These are phyloP conservation scores for Fraxinus angustifolia DNA, from an alignment of 305 asterid species.

Conservation along the genomic window DNA sequence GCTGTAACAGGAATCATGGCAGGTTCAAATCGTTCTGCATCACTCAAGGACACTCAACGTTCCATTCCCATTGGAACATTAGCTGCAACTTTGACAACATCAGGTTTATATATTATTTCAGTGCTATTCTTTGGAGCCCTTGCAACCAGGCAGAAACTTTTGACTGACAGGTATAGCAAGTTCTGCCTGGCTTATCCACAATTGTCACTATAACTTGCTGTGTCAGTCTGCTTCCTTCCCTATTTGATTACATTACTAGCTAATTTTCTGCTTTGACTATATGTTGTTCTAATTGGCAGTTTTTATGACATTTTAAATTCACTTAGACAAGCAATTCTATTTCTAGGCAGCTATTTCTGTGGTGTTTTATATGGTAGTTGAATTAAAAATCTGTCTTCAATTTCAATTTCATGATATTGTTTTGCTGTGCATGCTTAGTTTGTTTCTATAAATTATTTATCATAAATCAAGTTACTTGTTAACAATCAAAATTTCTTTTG, in stretches of 20 bases:
- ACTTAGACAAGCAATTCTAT: not conserved
- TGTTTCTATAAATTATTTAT: not conserved
- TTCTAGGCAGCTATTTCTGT: not conserved
- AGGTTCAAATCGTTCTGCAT: conserved; percentile 98
- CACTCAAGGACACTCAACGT: conserved; percentile 94
- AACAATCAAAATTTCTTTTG: not conserved
- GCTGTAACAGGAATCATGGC: conserved; percentile 99
- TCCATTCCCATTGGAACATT: conserved; percentile 94
- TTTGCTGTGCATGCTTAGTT: not conserved
- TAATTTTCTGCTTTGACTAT: not conserved
- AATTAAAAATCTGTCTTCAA: not conserved
- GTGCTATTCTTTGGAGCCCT: conserved; percentile 90
- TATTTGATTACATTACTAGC: conserved; percentile 8
- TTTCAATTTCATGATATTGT: not conserved
- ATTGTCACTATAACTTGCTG: not conserved
- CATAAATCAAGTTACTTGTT: not conserved
- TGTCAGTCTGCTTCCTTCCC: not conserved
- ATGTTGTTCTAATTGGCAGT: conserved; percentile 3
- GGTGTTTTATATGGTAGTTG: not conserved
- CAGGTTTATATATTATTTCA: conserved; percentile 63
- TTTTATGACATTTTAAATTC: not conserved
- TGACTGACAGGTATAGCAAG: conserved; percentile 78
- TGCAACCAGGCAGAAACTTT: conserved; percentile 88
- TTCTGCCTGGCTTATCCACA: not conserved
- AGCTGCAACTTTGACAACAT: conserved; percentile 82